These are phyloP conservation scores for Lyophyllum decastes DNA, from an alignment of 768 basidiomycete genomes.

Conservation along the genomic window DNA sequence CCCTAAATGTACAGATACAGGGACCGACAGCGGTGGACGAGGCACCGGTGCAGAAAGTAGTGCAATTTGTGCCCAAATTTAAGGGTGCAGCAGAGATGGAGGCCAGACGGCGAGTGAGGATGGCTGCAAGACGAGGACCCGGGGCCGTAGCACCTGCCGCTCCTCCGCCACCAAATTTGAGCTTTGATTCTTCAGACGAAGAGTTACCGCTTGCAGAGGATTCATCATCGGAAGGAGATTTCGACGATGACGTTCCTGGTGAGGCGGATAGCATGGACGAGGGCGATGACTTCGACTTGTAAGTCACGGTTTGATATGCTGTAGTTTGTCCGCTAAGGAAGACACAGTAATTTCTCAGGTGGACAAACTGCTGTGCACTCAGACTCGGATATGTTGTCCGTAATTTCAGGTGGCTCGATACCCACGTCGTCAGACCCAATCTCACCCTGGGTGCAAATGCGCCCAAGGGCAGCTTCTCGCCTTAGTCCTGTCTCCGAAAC, in stretches of 20 bases:
- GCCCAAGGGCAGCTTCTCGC: constrained; percentile 38
- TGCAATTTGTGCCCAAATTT: constrained; percentile 76
- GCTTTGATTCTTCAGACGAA: constrained; percentile 59
- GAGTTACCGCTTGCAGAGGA: constrained; percentile 48
- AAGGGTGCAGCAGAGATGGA: constrained; percentile 90
- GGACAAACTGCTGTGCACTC: constrained; percentile 54
- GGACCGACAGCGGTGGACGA: constrained; percentile 42
- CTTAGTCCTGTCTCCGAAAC: constrained; percentile 69
- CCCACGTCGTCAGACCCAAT: constrained; percentile 55
- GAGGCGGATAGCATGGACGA: constrained; percentile 58
- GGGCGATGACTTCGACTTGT: constrained; percentile 83
- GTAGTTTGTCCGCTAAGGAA: background rate
- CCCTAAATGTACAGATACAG: constrained; percentile 42
- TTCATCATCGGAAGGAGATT: constrained; percentile 49
- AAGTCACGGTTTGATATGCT: constrained; percentile 25
- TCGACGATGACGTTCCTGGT: constrained; percentile 45
- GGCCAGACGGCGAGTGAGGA: constrained; percentile 60
- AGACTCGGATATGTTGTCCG: constrained; percentile 65
- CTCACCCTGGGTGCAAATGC: constrained; percentile 46
- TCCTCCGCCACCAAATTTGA: constrained; percentile 37
- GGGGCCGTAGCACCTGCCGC: constrained; percentile 34
- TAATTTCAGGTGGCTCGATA: constrained; percentile 57
- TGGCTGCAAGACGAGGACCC: constrained; percentile 62
- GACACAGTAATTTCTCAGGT: constrained; percentile 65
- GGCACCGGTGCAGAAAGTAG: constrained; percentile 47